Conservation (phyloP, 1,284 basidiomycete genomes). For the Coniferiporia weirii region DNA sequence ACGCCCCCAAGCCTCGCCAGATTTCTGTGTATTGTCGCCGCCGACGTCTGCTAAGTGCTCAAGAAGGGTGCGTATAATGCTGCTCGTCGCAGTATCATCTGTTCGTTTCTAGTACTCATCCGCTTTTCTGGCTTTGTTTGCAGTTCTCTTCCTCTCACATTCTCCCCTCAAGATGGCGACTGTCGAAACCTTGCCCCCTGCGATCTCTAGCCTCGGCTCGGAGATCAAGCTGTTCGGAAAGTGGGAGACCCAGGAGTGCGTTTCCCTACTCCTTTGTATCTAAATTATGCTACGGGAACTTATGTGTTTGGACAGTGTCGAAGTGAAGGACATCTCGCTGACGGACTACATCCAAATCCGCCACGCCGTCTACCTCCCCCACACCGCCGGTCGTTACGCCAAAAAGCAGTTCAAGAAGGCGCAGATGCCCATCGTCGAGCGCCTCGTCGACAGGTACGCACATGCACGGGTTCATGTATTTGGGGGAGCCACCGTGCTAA, state of each 20-base stretch:
- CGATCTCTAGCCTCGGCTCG: conserved; percentile 78
- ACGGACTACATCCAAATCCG: conserved; percentile 99
- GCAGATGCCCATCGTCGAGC: conserved; percentile 99
- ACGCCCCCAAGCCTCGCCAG: background rate
- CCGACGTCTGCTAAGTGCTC: background rate
- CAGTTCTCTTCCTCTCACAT: background rate
- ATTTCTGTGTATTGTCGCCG: background rate
- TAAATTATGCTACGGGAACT: conserved; percentile 22
- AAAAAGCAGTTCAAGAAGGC: conserved; percentile 99
- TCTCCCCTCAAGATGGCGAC: conserved; percentile 41
- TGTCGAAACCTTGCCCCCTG: conserved; percentile 72
- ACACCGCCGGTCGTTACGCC: conserved; percentile 98
- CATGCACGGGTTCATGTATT: background rate
- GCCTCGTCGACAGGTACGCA: conserved; percentile 92
- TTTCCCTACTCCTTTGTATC: conserved; percentile 23
- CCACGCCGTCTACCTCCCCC: conserved; percentile 95
- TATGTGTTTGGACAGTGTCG: conserved; percentile 59
- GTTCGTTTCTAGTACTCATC: background rate
- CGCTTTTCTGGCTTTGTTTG: background rate
- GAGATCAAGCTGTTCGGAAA: conserved; percentile 95
- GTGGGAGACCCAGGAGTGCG: conserved; percentile 96
- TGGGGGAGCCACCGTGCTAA: background rate
- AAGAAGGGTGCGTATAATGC: background rate
- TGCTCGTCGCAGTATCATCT: background rate
- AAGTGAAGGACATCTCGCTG: conserved; percentile 99